Conservation (phyloP, 2,329 filamentous ascomycete species). For the Venturia oleaginea region DNA sequence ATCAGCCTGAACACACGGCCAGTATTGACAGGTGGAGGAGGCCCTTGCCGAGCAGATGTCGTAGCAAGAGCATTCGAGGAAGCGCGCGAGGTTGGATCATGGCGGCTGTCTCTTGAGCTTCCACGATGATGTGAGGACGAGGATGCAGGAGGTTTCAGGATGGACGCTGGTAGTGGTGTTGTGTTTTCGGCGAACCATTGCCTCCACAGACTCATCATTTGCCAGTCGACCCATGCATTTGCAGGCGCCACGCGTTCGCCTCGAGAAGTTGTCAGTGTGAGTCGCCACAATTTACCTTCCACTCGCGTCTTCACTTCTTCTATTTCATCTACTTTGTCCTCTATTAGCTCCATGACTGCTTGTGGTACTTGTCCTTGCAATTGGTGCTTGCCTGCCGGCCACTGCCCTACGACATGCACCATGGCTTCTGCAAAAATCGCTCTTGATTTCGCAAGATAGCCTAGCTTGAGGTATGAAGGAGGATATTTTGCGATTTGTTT, state of each 20-base stretch:
- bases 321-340: conserved; percentile 90
- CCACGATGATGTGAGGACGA: conserved; percentile 14
- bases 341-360: conserved; percentile 75
- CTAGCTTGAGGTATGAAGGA: conserved; percentile 81
- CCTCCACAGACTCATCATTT: conserved; percentile 76
- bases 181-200: conserved; percentile 93
- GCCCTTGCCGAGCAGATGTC: conserved; percentile 7
- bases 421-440: conserved; percentile 70
- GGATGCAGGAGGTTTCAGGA: conserved; percentile 33
- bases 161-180: conserved; percentile 55
- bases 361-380: conserved; percentile 66
- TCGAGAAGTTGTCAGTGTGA: conserved; percentile 66
- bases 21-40: conserved; percentile 34
- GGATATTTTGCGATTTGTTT: conserved; percentile 97
- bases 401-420: conserved; percentile 89
- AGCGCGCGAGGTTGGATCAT: conserved; percentile 9
- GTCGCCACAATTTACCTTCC: conserved; percentile 72
- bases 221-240: conserved; percentile 81
- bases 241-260: conserved; percentile 75
- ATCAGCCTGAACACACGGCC: conserved; percentile 72
- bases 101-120: conserved; percentile 6
- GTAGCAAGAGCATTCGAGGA: neutral
- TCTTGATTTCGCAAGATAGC: conserved; percentile 73
- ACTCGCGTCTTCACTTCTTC: conserved; percentile 72
- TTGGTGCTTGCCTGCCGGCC: conserved; percentile 72